Evolutionary conservation across 1,284 basidiomycete genomes (phyloP).

Genomic region (Exobasidium cylindrosporum): DNA sequence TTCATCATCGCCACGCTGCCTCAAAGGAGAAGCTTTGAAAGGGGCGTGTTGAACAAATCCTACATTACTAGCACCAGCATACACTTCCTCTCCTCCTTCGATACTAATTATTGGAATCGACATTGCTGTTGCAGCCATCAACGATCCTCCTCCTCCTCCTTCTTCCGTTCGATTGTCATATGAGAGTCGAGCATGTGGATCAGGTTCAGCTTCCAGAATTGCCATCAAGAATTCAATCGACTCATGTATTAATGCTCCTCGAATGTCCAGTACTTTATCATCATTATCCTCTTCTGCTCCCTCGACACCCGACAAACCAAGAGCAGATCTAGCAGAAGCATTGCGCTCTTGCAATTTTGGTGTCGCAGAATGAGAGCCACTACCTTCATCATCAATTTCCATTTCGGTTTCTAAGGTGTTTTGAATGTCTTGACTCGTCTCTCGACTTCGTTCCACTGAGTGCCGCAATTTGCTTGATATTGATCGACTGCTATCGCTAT

Average conservation of each 20-base stretch:
- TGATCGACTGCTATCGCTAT: slow-evolving; percentile 4
- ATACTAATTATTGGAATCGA: background rate
- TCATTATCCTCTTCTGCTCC: slow-evolving; percentile 17
- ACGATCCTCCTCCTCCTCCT: background rate
- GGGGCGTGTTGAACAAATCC: background rate
- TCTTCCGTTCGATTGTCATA: background rate
- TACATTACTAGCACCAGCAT: background rate
- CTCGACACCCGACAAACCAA: slow-evolving; percentile 19
- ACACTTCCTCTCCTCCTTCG: background rate
- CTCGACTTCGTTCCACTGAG: background rate
- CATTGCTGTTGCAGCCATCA: background rate
- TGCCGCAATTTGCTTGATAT: background rate
- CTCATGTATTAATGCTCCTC: slow-evolving; percentile 51
- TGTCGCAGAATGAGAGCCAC: too few species aligned
- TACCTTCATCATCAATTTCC: slow-evolving; percentile 12
- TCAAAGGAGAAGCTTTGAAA: background rate
- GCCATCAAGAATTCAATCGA: slow-evolving; percentile 45
- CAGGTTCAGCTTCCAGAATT: slow-evolving; percentile 28
- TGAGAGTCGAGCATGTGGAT: slow-evolving; percentile 14
- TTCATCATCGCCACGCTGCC: background rate
- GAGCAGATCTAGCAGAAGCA: slow-evolving; percentile 5
- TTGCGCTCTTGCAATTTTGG: background rate
- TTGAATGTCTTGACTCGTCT: background rate
- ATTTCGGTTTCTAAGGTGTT: background rate
- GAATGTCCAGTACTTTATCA: slow-evolving; percentile 25